These are phyloP conservation scores for Mucor irregularis DNA, from an alignment of 371 early-diverging fungal species.

Conservation along the genomic window DNA sequence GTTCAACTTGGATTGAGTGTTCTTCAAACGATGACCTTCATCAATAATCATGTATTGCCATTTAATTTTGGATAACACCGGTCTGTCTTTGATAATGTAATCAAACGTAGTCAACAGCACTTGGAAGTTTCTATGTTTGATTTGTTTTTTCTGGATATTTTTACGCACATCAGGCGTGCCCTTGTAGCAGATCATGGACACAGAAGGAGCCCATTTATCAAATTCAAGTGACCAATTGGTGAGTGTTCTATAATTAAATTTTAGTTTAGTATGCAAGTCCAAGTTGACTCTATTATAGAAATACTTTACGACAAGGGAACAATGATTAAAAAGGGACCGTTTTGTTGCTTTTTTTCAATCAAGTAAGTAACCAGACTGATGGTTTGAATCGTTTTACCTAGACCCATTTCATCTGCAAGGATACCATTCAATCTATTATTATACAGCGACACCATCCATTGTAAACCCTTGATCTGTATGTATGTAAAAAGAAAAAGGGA, in stretches of 20 bases:
- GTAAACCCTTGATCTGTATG: slow-evolving; percentile 83
- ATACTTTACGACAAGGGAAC: slow-evolving; percentile 81
- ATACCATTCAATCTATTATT: slow-evolving; percentile 97
- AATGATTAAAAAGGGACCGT: slow-evolving; percentile 93
- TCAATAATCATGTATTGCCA: slow-evolving; percentile 98
- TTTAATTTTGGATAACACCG: slow-evolving; percentile 80
- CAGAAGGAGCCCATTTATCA: slow-evolving; percentile 97
- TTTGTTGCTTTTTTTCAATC: slow-evolving; percentile 88
- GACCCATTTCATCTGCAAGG: slow-evolving; percentile 98
- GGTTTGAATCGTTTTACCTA: slow-evolving; percentile 98
- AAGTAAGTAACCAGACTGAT: slow-evolving; percentile 94
- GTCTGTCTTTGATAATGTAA: slow-evolving; percentile 94
- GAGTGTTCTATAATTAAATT: slow-evolving; percentile 59
- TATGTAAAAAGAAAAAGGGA: no score
- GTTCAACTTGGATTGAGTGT: slow-evolving; percentile 87
- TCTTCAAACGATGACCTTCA: slow-evolving; percentile 99
- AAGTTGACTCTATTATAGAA: no score
- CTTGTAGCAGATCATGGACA: slow-evolving; percentile 90
- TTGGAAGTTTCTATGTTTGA: slow-evolving; percentile 82
- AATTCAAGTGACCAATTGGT: slow-evolving; percentile 99
- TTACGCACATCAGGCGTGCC: slow-evolving; percentile 80
- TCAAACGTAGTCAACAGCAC: slow-evolving; percentile 98
- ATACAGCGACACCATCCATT: slow-evolving; percentile 99
- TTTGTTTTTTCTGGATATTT: slow-evolving; percentile 70
- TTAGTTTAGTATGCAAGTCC: no score